A percentile compares a stretch with the other conserved stretches of the same genome.
phyloP scores from a whole-genome alignment of 2,329 filamentous ascomycete species.

The Anisogramma anomala region DNA sequence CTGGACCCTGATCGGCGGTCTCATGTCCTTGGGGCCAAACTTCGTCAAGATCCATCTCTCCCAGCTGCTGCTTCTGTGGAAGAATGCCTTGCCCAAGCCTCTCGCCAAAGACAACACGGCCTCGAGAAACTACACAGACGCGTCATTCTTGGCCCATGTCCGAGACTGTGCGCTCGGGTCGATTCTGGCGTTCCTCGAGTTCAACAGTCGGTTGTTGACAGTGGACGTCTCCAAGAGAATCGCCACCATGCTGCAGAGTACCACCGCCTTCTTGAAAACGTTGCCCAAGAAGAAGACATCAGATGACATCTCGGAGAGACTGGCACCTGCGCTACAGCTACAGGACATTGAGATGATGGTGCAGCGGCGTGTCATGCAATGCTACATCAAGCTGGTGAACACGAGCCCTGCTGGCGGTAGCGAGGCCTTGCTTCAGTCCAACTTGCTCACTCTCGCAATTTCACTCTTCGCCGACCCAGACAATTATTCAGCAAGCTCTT shows the following conservation, averaged over 20 bases:
- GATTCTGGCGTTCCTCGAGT: conserved; percentile 83
- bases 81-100: conserved; percentile 90
- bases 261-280: conserved; percentile 75
- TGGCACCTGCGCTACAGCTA: conserved; percentile 77
- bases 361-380: conserved; percentile 82
- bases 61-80: conserved; percentile 88
- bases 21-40: conserved; percentile 94
- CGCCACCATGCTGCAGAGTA: conserved; percentile 89
- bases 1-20: conserved; percentile 90
- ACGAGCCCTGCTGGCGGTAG: conserved; percentile 74
- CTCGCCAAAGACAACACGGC: conserved; percentile 84
- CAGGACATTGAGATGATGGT: conserved; percentile 90
- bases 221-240: conserved; percentile 90
- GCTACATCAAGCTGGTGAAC: conserved; percentile 83
- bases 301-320: conserved; percentile 73
- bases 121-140: conserved; percentile 72
- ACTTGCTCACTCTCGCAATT: conserved; percentile 77
- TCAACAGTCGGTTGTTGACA: conserved; percentile 82
- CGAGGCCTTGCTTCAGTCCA: conserved; percentile 81
- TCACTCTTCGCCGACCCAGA: conserved; percentile 89
- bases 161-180: conserved; percentile 88
- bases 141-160: conserved; percentile 88
- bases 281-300: conserved; percentile 73
- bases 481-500: conserved; percentile 69
- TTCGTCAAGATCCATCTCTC: conserved; percentile 98